Evolutionary conservation across 441 rosid genomes (phyloP).

Genomic region (Eutrema salsugineum): DNA sequence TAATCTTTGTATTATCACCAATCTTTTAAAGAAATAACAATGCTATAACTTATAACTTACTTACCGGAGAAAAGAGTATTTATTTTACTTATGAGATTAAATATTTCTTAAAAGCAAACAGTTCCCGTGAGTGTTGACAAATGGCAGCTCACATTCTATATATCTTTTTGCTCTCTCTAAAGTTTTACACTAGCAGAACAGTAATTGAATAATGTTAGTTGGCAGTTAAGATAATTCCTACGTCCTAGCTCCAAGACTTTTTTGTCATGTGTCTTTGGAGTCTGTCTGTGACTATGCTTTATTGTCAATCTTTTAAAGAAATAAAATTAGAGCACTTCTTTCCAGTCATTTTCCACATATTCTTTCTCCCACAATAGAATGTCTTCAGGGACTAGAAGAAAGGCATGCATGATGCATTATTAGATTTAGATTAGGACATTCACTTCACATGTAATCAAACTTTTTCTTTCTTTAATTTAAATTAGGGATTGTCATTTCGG

Average conservation of each 20-base stretch:
- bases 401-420: background rate
- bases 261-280: constrained; percentile 13
- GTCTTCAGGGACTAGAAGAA: background rate
- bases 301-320: background rate
- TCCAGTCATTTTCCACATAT: background rate
- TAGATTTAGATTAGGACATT: background rate
- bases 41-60: too few relatives aligned
- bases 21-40: background rate
- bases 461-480: background rate
- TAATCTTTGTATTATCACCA: background rate
- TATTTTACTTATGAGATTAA: too few relatives aligned
- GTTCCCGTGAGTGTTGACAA: constrained; percentile 21
- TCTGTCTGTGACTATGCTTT: background rate
- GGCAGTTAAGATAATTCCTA: constrained; percentile 10
- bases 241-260: constrained; percentile 3
- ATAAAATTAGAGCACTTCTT: background rate
- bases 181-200: background rate
- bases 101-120: background rate
- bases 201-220: constrained; percentile 14
- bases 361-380: background rate
- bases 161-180: background rate
- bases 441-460: background rate
- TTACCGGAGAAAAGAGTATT: too few relatives aligned
- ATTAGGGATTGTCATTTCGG: background rate
- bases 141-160: constrained; percentile 14